Percentiles rank a stretch among this genome's conserved stretches.
Conservation (phyloP, 345 rosid species). For the Kandelia obovata region DNA sequence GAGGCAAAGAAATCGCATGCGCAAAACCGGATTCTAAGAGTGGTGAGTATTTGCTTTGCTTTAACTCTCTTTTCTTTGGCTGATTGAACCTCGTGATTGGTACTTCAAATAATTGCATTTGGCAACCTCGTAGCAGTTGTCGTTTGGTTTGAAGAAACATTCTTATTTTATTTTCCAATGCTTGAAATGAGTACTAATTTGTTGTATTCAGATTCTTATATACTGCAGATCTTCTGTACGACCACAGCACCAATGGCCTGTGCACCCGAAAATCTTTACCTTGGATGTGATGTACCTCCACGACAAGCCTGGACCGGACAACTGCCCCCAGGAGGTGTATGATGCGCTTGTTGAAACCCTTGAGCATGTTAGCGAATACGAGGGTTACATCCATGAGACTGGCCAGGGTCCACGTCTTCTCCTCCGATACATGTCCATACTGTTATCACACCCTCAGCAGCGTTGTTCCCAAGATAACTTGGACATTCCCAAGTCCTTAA, state of each 20-base stretch:
- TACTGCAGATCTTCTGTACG: constrained; percentile 80
- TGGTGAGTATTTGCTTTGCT: constrained; percentile 46
- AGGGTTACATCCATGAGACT: constrained; percentile 80
- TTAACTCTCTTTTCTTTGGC: background rate
- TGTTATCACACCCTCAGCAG: constrained; percentile 84
- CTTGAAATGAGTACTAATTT: too few species aligned
- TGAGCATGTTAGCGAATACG: constrained; percentile 73
- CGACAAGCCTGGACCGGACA: constrained; percentile 82
- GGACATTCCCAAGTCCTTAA: constrained; percentile 71
- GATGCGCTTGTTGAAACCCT: constrained; percentile 75
- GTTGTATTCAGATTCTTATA: constrained; percentile 43
- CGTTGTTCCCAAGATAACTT: constrained; percentile 70
- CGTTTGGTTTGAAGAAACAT: too few species aligned
- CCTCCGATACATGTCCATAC: constrained; percentile 58
- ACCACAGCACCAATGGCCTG: constrained; percentile 73
- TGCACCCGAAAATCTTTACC: constrained; percentile 74
- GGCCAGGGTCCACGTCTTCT: constrained; percentile 73
- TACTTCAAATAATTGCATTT: background rate
- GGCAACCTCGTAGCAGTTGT: too few species aligned
- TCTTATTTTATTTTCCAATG: too few species aligned
- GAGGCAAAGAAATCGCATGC: constrained; percentile 71
- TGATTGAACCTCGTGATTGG: background rate
- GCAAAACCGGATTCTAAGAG: constrained; percentile 70
- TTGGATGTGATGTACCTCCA: constrained; percentile 91
- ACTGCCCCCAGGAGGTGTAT: constrained; percentile 85